Evolutionary conservation across 805 yeast genomes (phyloP), one percentile per base, ranked within the genome.

Genomic region (Suhomyces sp.): DNA sequence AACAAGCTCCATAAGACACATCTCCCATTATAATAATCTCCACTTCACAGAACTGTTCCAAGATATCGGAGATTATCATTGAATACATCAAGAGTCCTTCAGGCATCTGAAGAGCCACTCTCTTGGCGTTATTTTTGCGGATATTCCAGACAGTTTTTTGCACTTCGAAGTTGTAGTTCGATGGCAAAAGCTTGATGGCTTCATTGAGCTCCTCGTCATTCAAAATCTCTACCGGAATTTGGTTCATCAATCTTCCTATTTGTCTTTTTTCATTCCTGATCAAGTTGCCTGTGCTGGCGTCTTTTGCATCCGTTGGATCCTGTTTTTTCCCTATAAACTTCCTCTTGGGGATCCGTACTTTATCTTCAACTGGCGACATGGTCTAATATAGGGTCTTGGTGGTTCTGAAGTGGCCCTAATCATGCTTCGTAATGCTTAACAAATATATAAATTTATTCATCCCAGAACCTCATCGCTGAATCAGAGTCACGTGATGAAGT

Each of bases 1-100:
- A 93, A 57, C 98, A 93, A 0, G 98, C 98, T 27, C 98, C 98
- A 53, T 93, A 93, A 0, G 97, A 87, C 0, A 93, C 98, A 58
- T 93, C 98, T 2, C 98, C 98, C 98, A 93, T 93, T 2, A 91
- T 93, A 1, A 93, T 69, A 0, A 90, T 85, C 53, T 90, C 96
- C 35, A 83, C 88, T 2, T 66, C 61, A 56, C 97, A 90, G 49
- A 93, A 91, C 58, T 90, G 96, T 53, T 88, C 95, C 22, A 93
- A 56, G 16, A 93, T 91, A 60, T 93, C 98, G 4, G 95, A 75
- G n/a, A 93, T 77, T 24, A 93, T 75, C 41, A 95, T 71, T 0
- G 97, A 81, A 55, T 90, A 93, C 1, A 93, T 85, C 32, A 93
- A 65, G 19, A 93, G 63, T 1, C 98, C 98, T 60, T 93, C 98